Conservation (phyloP, 257 asterid species). For the Catharanthus roseus region DNA sequence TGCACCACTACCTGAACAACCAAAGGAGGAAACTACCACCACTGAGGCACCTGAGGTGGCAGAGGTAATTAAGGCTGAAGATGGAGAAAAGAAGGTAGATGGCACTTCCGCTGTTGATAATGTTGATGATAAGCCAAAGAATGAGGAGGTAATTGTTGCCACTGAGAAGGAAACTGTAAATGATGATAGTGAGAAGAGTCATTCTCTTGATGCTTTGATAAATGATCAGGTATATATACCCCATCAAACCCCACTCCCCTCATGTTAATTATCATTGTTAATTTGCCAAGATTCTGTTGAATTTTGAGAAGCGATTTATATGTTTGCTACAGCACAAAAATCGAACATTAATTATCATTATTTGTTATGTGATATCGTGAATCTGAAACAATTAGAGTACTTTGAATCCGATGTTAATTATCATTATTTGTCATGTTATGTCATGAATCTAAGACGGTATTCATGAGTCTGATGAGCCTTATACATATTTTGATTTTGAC, state of each 20-base stretch:
- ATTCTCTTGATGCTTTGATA: background rate
- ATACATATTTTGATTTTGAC: no score
- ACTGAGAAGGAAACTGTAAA: background rate
- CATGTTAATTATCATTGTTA: no score
- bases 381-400: no score
- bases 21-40: constrained; percentile 3
- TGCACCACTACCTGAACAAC: constrained; percentile 9
- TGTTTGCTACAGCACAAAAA: no score
- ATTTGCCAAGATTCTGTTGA: no score
- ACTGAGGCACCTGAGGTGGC: background rate
- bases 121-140: background rate
- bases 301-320: no score
- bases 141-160: background rate
- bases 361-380: no score
- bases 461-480: no score
- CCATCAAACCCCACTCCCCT: background rate
- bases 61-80: constrained; percentile 3
- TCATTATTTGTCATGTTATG: no score
- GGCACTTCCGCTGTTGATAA: background rate
- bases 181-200: background rate
- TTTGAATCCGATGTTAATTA: no score
- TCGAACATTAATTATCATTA: no score
- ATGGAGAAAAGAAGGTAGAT: constrained; percentile 6
- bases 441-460: no score
- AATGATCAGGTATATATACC: background rate